Conservation (phyloP, 2,329 filamentous ascomycete genomes). For the Clonostachys solani region DNA sequence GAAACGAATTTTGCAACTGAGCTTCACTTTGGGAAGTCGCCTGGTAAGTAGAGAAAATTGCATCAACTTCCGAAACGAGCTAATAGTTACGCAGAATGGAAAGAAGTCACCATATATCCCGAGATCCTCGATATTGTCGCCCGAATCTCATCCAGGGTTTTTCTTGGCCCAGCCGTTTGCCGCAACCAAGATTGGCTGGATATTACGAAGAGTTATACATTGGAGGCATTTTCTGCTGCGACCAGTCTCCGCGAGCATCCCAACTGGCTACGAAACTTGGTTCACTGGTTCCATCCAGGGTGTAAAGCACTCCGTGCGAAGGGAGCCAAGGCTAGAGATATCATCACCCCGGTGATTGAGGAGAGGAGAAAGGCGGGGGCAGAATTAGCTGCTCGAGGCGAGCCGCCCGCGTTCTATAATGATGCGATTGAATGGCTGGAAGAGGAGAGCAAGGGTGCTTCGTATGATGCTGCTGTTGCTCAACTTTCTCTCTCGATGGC, state of each 20-base stretch:
- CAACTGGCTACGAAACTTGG: slow-evolving; percentile 35
- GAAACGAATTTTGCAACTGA: not conserved
- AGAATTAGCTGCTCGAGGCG: slow-evolving; percentile 16
- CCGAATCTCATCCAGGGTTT: slow-evolving; percentile 21
- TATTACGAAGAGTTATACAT: slow-evolving; percentile 31
- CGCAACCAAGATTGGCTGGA: slow-evolving; percentile 41
- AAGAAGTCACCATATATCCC: not conserved
- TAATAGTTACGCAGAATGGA: not conserved
- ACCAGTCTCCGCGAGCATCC: slow-evolving; percentile 32
- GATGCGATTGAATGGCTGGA: slow-evolving; percentile 42
- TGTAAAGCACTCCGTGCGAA: not conserved
- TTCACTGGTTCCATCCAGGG: slow-evolving; percentile 2
- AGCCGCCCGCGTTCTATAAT: slow-evolving; percentile 26
- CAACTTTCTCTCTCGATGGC: slow-evolving; percentile 39
- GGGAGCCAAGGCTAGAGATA: not conserved
- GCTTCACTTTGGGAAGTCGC: not conserved
- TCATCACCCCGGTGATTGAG: slow-evolving; percentile 30
- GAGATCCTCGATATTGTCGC: slow-evolving; percentile 4
- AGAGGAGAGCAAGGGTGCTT: slow-evolving; percentile 40
- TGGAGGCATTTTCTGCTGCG: slow-evolving; percentile 33
- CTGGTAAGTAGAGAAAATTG: not conserved
- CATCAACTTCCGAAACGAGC: not conserved
- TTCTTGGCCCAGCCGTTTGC: slow-evolving; percentile 30
- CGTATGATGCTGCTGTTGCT: slow-evolving; percentile 43
- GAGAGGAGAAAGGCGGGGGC: slow-evolving; percentile 24